These are phyloP conservation scores for Davidsoniella australis DNA, from an alignment of 2,329 filamentous ascomycete genomes.

Conservation along the genomic window DNA sequence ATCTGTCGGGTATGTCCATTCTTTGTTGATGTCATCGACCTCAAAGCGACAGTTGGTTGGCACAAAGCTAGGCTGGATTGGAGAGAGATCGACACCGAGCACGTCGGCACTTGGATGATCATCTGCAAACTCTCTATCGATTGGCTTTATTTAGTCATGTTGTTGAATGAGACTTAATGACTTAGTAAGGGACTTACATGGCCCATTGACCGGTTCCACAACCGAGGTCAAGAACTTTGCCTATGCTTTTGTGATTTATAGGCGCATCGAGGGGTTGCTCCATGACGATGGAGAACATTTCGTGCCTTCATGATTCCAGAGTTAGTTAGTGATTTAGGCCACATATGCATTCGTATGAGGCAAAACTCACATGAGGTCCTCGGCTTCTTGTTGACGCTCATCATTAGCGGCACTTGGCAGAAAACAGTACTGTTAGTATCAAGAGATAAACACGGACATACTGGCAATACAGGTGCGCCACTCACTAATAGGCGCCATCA, in stretches of 20 bases:
- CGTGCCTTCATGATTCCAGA: conserved; percentile 13
- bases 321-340: not conserved
- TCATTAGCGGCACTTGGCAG: conserved; percentile 17
- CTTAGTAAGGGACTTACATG: conserved; percentile 15
- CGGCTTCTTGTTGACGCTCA: conserved; percentile 17
- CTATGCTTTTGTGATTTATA: conserved; percentile 16
- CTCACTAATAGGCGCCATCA: conserved; percentile 23
- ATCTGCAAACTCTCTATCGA: conserved; percentile 19
- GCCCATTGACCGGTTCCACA: conserved; percentile 24
- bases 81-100: conserved; percentile 38
- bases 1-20: conserved; percentile 28
- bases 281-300: conserved; percentile 18
- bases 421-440: not conserved
- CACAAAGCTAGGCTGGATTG: conserved; percentile 38
- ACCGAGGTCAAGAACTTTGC: conserved; percentile 21
- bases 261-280: conserved; percentile 19
- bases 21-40: conserved; percentile 41
- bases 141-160: not conserved
- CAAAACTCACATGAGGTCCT: conserved; percentile 16
- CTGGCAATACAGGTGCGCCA: not conserved
- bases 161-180: too few species aligned
- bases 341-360: not conserved
- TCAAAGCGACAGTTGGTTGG: conserved; percentile 47
- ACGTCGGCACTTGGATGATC: conserved; percentile 28
- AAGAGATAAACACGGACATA: too few species aligned